These are phyloP conservation scores for Colletotrichum sansevieriae DNA, from an alignment of 2,329 filamentous ascomycete genomes.

Conservation along the genomic window DNA sequence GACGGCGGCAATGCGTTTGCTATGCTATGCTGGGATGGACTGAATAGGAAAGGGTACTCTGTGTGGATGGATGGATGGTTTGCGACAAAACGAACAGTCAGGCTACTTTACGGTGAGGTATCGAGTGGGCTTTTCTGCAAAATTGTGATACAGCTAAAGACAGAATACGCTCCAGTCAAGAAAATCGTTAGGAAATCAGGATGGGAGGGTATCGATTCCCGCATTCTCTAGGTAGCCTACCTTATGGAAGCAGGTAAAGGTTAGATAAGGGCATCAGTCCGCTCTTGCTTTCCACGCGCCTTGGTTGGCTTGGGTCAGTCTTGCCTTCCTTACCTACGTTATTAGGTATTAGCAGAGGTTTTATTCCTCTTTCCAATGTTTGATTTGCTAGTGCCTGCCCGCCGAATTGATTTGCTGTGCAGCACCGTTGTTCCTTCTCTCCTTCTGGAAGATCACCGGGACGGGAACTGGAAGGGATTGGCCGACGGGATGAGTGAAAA, in stretches of 20 bases:
- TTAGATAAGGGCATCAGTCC: no score
- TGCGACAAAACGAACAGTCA: conserved; percentile 14
- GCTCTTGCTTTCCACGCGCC: no score
- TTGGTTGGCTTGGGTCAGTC: no score
- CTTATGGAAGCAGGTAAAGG: no score
- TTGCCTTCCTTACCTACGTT: no score
- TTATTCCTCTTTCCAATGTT: background rate
- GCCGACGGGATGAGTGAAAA: conserved; percentile 6
- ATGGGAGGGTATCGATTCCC: conserved; percentile 9
- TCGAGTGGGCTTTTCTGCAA: conserved; percentile 8
- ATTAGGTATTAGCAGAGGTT: no score
- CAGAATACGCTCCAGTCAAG: conserved; percentile 22
- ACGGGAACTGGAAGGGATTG: conserved; percentile 21
- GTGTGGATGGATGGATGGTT: background rate
- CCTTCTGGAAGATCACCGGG: conserved; percentile 13
- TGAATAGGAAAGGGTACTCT: background rate
- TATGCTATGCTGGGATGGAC: background rate
- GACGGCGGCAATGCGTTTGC: conserved; percentile 4
- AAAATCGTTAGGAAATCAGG: background rate
- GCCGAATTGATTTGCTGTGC: no score
- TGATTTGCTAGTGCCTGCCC: background rate
- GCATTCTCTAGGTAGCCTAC: no score
- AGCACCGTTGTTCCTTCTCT: conserved; percentile 8
- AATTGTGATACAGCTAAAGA: conserved; percentile 5
- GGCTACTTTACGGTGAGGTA: background rate